Evolutionary conservation across 1,284 basidiomycete genomes (phyloP).

Genomic region (Mycena sp.): DNA sequence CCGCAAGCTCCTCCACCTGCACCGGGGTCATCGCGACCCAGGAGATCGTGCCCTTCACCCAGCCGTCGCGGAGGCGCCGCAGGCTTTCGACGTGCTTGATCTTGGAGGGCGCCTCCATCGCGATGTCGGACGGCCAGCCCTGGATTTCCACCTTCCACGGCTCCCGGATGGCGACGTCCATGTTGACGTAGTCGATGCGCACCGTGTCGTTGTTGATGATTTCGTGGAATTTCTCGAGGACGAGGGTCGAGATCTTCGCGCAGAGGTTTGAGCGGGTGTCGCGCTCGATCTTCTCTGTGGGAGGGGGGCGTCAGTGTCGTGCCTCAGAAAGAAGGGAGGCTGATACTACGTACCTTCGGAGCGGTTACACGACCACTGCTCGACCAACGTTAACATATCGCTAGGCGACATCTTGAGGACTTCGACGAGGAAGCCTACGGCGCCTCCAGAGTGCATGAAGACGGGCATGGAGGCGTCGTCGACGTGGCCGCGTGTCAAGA

Average conservation of each 20-base stretch:
- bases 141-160: background rate
- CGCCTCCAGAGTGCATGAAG: background rate
- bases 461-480: background rate
- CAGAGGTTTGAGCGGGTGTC: background rate
- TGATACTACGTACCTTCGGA: too few relatives aligned
- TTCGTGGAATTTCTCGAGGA: background rate
- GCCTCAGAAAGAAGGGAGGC: too few relatives aligned
- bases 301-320: background rate
- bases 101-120: background rate
- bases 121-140: background rate
- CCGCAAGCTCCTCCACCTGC: background rate
- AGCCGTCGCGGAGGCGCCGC: background rate
- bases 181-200: background rate
- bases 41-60: background rate
- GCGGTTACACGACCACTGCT: background rate
- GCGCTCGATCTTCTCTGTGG: background rate
- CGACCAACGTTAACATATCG: background rate
- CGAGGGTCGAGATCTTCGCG: background rate
- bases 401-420: background rate
- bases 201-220: background rate
- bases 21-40: background rate
- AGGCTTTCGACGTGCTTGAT: background rate
- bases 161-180: background rate
- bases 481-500: background rate
- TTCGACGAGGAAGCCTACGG: background rate